Conservation (phyloP, 176 grass and related monocot species). For the Poa annua region DNA sequence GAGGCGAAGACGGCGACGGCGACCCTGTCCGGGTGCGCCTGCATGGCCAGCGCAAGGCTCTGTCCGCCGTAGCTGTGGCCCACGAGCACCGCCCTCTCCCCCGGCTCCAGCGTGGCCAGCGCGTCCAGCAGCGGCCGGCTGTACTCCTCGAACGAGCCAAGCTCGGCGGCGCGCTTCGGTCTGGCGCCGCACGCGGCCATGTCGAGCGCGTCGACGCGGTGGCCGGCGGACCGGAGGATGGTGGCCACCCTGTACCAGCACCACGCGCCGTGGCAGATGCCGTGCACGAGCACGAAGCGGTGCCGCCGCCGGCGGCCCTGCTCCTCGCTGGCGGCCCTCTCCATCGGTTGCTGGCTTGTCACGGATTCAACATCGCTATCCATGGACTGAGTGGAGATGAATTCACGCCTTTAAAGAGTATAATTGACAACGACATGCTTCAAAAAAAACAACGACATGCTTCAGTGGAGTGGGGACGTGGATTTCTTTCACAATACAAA, state of each 20-base stretch:
- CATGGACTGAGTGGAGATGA: no score
- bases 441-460: no score
- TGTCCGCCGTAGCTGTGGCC: constrained; percentile 53
- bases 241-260: constrained; percentile 51
- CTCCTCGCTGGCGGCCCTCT: neutral
- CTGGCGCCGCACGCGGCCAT: constrained; percentile 46
- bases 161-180: constrained; percentile 19
- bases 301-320: neutral
- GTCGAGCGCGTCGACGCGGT: constrained; percentile 59
- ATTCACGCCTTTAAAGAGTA: no score
- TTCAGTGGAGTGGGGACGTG: no score
- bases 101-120: constrained; percentile 11
- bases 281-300: constrained; percentile 62
- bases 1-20: constrained; percentile 50
- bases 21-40: constrained; percentile 48
- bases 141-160: constrained; percentile 43
- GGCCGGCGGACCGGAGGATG: neutral
- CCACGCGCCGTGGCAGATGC: constrained; percentile 53
- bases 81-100: constrained; percentile 48
- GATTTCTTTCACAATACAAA: no score
- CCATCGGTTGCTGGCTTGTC: constrained; percentile 30
- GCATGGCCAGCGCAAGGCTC: constrained; percentile 44
- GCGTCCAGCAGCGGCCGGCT: constrained; percentile 20
- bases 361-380: no score
- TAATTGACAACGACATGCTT: no score